Evolutionary conservation across 345 rosid species (phyloP).

Genomic region (Ceriops decandra): DNA sequence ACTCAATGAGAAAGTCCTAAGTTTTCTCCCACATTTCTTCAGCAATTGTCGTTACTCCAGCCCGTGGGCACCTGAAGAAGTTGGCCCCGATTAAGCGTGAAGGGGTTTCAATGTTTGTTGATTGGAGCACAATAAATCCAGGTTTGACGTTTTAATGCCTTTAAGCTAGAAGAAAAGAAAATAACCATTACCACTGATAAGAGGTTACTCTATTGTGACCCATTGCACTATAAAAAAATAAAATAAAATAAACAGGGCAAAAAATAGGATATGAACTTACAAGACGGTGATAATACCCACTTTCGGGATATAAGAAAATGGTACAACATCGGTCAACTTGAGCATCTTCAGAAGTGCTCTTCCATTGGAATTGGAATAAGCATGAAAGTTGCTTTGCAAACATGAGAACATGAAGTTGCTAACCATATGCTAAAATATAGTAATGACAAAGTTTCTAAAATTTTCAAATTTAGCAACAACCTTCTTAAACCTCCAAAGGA

Average conservation of each 20-base stretch:
- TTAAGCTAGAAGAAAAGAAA: not conserved
- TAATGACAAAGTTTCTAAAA: not conserved
- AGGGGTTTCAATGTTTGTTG: not conserved
- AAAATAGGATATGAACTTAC: conserved; percentile 43
- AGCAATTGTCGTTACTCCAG: conserved; percentile 80
- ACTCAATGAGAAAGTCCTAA: conserved; percentile 61
- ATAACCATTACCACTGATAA: not conserved
- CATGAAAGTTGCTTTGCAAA: conserved; percentile 64
- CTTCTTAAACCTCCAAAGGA: too few species aligned
- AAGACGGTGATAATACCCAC: conserved; percentile 79
- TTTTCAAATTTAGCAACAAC: not conserved
- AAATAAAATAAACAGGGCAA: not conserved
- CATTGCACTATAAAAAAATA: too few species aligned
- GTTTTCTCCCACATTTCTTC: conserved; percentile 89
- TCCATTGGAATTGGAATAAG: conserved; percentile 53
- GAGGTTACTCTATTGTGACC: too few species aligned
- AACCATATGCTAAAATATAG: not conserved
- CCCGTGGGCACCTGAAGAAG: conserved; percentile 68
- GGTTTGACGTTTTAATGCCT: not conserved
- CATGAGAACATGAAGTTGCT: conserved; percentile 2
- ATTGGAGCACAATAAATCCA: conserved; percentile 4
- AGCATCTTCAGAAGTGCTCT: conserved; percentile 62
- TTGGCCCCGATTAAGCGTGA: not conserved
- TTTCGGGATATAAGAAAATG: conserved; percentile 69
- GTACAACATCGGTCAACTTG: conserved; percentile 51